Evolutionary conservation across 352 stramenopile species (phyloP).

Genomic region (Blastocystis sp.): DNA sequence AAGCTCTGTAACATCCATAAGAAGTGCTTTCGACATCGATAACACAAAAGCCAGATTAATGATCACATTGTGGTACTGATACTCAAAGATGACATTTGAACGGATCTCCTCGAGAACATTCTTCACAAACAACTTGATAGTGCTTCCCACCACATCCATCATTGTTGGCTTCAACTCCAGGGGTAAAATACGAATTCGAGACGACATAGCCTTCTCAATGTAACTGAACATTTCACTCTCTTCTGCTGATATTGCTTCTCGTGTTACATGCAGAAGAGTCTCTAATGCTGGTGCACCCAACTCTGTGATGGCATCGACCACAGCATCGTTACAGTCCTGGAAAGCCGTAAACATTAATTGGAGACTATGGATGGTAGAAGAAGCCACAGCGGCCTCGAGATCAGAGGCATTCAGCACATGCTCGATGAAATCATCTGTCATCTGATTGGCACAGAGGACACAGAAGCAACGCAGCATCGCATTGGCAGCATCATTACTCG

Average conservation of each 20-base stretch:
- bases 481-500: neutral
- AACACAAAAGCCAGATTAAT: conserved; percentile 24
- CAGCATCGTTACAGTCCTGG: neutral
- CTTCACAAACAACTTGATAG: neutral
- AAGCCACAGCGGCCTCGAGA: neutral
- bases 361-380: neutral
- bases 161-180: neutral
- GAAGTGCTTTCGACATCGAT: conserved; percentile 1
- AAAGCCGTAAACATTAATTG: neutral
- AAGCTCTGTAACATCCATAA: neutral
- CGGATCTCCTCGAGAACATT: conserved; percentile 15
- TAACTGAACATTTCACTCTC: conserved; percentile 11
- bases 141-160: neutral
- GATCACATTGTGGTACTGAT: neutral
- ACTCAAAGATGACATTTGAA: conserved; percentile 1
- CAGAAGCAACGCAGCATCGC: conserved; percentile 20
- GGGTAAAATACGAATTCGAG: neutral
- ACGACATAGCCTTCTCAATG: neutral
- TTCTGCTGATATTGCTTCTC: neutral
- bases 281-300: neutral
- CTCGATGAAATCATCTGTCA: neutral
- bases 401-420: neutral
- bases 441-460: neutral
- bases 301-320: neutral
- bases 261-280: neutral